Evolutionary conservation across 2,329 filamentous ascomycete genomes (phyloP).

Genomic region (Tolypocladium tropicale): DNA sequence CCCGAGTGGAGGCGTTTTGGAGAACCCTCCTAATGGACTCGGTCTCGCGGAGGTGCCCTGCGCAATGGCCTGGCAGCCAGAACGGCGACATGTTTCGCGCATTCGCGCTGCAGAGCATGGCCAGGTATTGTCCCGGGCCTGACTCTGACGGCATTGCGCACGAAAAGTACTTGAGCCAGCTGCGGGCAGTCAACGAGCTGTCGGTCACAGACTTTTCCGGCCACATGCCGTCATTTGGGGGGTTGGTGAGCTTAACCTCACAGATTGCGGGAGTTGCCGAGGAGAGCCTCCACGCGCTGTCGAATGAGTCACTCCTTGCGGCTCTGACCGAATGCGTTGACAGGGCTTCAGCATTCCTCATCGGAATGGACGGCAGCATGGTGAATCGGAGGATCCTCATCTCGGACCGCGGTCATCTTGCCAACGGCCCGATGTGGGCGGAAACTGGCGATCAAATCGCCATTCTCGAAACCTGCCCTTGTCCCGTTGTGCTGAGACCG

Average conservation of each 20-base stretch:
- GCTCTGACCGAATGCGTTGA: not conserved
- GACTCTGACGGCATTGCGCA: not conserved
- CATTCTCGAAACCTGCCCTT: not conserved
- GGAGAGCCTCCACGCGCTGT: not conserved
- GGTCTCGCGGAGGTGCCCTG: conserved; percentile 2
- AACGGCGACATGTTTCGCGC: not conserved
- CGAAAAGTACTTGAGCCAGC: not conserved
- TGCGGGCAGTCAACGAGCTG: not conserved
- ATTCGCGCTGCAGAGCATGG: not conserved
- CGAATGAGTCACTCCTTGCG: not conserved
- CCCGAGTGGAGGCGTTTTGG: conserved; percentile 8
- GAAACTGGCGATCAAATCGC: not conserved
- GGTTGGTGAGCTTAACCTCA: not conserved
- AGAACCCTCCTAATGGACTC: conserved; percentile 6
- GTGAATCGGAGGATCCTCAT: conserved; percentile 1
- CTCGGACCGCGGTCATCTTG: not conserved
- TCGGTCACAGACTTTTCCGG: not conserved
- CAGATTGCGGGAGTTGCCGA: not conserved
- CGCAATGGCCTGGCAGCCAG: not conserved
- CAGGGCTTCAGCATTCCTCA: not conserved
- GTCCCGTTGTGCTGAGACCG: not conserved
- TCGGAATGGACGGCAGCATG: conserved; percentile 1
- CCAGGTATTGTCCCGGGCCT: not conserved
- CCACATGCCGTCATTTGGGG: not conserved
- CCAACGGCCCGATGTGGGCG: not conserved